Evolutionary conservation across 2,329 filamentous ascomycete species (phyloP).

Genomic region (Curvularia sp.): DNA sequence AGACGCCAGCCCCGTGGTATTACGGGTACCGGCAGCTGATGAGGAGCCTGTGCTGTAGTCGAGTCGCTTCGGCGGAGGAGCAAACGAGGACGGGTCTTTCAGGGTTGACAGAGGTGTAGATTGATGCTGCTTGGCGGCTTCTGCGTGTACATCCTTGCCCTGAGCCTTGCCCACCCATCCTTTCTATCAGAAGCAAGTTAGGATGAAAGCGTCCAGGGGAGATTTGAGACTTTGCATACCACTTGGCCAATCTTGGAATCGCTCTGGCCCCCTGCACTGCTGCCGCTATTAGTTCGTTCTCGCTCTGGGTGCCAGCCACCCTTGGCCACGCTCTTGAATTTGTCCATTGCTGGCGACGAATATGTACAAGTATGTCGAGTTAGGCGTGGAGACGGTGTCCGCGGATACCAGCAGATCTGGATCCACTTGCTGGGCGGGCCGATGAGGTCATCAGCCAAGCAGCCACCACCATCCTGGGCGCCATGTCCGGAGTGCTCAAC

Average conservation of each 20-base stretch:
- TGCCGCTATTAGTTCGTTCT: conserved; percentile 15
- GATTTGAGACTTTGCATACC: conserved; percentile 57
- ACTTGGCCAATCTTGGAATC: conserved; percentile 61
- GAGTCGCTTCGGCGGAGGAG: conserved; percentile 75
- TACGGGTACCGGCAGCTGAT: conserved; percentile 25
- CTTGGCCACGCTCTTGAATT: conserved; percentile 53
- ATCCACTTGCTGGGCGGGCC: conserved; percentile 15
- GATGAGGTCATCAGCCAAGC: conserved; percentile 36
- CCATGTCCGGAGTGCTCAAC: neutral
- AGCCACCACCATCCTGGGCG: conserved; percentile 8
- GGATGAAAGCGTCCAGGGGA: conserved; percentile 1
- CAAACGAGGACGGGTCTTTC: conserved; percentile 79
- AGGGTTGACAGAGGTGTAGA: conserved; percentile 72
- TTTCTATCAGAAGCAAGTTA: conserved; percentile 52
- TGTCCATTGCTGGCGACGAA: conserved; percentile 40
- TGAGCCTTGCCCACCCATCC: conserved; percentile 63
- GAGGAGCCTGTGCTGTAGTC: conserved; percentile 57
- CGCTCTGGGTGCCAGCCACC: conserved; percentile 57
- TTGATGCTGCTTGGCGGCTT: conserved; percentile 55
- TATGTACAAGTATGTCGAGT: conserved; percentile 8
- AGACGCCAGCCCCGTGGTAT: conserved; percentile 49
- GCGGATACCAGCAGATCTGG: conserved; percentile 15
- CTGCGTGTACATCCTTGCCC: conserved; percentile 54
- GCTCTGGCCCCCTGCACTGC: conserved; percentile 30
- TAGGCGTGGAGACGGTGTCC: conserved; percentile 19